phyloP scores from a whole-genome alignment of 352 stramenopile genomes.

The Globisporangium nagaii region DNA sequence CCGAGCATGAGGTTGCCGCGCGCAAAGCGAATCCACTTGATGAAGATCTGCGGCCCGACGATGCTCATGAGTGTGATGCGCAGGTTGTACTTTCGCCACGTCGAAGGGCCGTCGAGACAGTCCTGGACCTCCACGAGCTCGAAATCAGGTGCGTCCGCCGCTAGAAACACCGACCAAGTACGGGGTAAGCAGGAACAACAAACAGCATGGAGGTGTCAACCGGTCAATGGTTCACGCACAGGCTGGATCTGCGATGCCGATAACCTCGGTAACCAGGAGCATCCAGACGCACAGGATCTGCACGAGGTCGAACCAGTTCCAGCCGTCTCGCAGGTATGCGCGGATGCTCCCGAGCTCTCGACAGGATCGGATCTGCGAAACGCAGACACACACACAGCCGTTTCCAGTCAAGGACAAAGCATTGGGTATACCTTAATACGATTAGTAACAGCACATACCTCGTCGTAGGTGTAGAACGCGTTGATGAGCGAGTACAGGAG shows the following conservation, averaged over 20 bases:
- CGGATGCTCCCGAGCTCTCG: constrained; percentile 44
- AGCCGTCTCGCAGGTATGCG: constrained; percentile 62
- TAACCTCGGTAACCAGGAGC: constrained; percentile 43
- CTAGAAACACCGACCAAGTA: neutral
- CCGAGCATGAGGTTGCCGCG: constrained; percentile 58
- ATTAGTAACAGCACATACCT: constrained; percentile 27
- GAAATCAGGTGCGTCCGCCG: constrained; percentile 31
- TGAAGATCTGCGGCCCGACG: constrained; percentile 69
- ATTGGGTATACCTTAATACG: neutral
- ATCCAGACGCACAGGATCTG: constrained; percentile 73
- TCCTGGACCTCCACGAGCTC: constrained; percentile 51
- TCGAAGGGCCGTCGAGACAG: constrained; percentile 47
- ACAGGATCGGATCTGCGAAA: constrained; percentile 31
- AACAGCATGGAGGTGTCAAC: neutral
- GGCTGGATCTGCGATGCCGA: constrained; percentile 27
- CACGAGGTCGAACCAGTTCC: constrained; percentile 75
- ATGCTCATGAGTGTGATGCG: constrained; percentile 77
- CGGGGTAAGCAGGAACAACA: too few relatives aligned
- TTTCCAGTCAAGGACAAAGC: neutral
- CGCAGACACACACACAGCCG: neutral
- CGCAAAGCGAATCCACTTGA: constrained; percentile 80
- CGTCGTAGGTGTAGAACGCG: constrained; percentile 54
- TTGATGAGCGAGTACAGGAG: constrained; percentile 66
- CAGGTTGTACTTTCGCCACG: constrained; percentile 63
- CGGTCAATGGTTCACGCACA: constrained; percentile 11